Conservation (phyloP, 176 grass and related monocot species). For the Avena atlantica region DNA sequence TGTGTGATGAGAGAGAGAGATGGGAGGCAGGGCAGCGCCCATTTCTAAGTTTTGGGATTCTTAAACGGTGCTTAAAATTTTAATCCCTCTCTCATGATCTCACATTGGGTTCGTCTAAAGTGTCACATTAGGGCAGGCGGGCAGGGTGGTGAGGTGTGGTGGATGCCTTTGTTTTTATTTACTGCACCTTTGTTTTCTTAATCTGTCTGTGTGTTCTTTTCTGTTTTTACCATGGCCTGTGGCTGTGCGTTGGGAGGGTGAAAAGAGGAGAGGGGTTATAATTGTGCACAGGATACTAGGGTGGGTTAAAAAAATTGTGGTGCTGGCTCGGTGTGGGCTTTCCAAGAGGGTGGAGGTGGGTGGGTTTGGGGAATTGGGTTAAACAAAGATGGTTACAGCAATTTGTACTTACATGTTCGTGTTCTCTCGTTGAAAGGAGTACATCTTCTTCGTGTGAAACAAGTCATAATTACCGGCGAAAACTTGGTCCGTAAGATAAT, state of each 20-base stretch:
- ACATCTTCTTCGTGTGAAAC: constrained; percentile 3
- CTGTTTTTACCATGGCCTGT: constrained; percentile 35
- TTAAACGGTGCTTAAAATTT: constrained; percentile 62
- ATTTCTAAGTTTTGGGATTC: constrained; percentile 86
- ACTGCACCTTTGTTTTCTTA: constrained; percentile 33
- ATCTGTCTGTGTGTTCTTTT: not conserved
- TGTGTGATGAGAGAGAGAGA: constrained; percentile 34
- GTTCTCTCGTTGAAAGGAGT: constrained; percentile 27
- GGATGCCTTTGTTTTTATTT: constrained; percentile 54
- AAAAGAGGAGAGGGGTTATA: constrained; percentile 31
- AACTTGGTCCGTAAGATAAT: not conserved
- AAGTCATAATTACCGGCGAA: not conserved
- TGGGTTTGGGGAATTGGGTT: constrained; percentile 68
- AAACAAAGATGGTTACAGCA: constrained; percentile 29
- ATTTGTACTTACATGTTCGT: constrained; percentile 36
- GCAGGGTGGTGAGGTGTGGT: not conserved
- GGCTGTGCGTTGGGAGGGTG: constrained; percentile 11
- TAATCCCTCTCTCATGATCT: not conserved
- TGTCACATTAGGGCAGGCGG: constrained; percentile 11
- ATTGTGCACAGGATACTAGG: constrained; percentile 32
- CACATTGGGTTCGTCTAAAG: constrained; percentile 42
- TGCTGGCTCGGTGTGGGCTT: constrained; percentile 48
- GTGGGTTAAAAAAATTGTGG: constrained; percentile 39
- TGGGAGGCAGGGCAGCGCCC: constrained; percentile 45
- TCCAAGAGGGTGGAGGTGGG: constrained; percentile 61